Evolutionary conservation across 805 yeast genomes (phyloP), one percentile per base, ranked within the genome.

Genomic region (Yamadazyma endophytica): DNA sequence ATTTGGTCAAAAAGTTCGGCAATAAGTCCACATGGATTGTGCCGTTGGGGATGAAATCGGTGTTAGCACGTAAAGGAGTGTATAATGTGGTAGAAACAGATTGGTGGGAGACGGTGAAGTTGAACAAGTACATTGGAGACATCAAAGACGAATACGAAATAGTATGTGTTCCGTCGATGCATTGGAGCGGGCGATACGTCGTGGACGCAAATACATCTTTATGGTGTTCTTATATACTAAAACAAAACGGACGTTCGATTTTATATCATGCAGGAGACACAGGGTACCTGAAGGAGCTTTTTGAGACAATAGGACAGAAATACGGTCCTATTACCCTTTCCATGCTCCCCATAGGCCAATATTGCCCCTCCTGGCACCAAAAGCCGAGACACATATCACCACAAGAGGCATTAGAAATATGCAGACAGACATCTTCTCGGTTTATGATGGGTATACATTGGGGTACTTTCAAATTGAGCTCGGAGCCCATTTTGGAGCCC

Each of bases 241-340:
- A 77, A 31, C 73, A 77, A 36, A 73, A 84, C 41, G 80, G 78
- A 0, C 66, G 75, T 43, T 84, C 96, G 0, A 50, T 88, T 1
- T 61, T 89, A 26, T 90, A 79, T 64, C 97, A 90, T 55, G 95
- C 90, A 12, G 97, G 97, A 8, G 97, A 90, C 50, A 86, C 96
- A 0, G 97, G 97, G 0, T 90, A 85, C 52, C 77, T 80, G n/a
- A 47, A 69, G 20, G 95, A 77, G 18, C 56, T 90, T 29, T 89
- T 85, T 55, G 60, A 65, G 9, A 64, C 75, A n/a, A 81, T 90
- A 17, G 75, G 80, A 2, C 56, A 68, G 22, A 72, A 66, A 17
- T 81, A 69, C 49, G 94, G 94, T 1, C 68, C 70, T 1, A 50
- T 64, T 6, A 34, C 37, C 5, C 61, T 89, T 17, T 85, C 89